These are phyloP conservation scores for Ceratocystis alfenasii DNA, from an alignment of 2,329 filamentous ascomycete genomes.

Conservation along the genomic window DNA sequence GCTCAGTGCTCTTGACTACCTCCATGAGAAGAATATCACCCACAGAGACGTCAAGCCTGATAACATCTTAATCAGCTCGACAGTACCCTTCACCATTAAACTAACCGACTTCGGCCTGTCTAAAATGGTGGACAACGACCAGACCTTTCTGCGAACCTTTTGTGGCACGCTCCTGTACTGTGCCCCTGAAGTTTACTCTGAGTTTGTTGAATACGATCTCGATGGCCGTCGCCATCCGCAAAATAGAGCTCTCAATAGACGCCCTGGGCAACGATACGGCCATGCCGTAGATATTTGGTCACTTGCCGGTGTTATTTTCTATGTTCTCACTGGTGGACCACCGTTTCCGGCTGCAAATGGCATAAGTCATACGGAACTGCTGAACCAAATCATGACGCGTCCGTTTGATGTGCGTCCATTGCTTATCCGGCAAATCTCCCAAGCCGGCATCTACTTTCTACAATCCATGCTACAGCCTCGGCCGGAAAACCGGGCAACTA, in stretches of 20 bases:
- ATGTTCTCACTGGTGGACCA: slow-evolving; percentile 63
- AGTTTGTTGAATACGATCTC: slow-evolving; percentile 56
- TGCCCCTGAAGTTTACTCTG: slow-evolving; percentile 88
- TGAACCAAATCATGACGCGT: slow-evolving; percentile 75
- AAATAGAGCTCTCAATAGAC: slow-evolving; percentile 30
- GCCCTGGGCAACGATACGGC: slow-evolving; percentile 57
- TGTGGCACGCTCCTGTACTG: slow-evolving; percentile 94
- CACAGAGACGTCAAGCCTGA: slow-evolving; percentile 98
- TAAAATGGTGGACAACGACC: slow-evolving; percentile 79
- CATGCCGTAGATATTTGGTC: slow-evolving; percentile 96
- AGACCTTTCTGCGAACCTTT: slow-evolving; percentile 90
- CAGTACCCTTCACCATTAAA: slow-evolving; percentile 69
- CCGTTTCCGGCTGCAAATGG: slow-evolving; percentile 72
- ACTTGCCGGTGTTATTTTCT: slow-evolving; percentile 82
- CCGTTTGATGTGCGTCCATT: slow-evolving; percentile 57
- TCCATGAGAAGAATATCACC: slow-evolving; percentile 80
- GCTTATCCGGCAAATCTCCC: slow-evolving; percentile 45
- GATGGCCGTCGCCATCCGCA: slow-evolving; percentile 50
- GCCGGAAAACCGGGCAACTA: slow-evolving; percentile 63
- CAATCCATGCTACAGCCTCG: slow-evolving; percentile 68
- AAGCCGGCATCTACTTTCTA: slow-evolving; percentile 61
- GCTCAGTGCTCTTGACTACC: slow-evolving; percentile 68
- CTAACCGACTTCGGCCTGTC: slow-evolving; percentile 93
- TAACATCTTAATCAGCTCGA: slow-evolving; percentile 75
- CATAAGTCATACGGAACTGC: slow-evolving; percentile 64